A percentile compares a stretch with the other conserved stretches of the same genome.
phyloP scores from a whole-genome alignment of 2,329 filamentous ascomycete species.

The Balansia obtecta region DNA sequence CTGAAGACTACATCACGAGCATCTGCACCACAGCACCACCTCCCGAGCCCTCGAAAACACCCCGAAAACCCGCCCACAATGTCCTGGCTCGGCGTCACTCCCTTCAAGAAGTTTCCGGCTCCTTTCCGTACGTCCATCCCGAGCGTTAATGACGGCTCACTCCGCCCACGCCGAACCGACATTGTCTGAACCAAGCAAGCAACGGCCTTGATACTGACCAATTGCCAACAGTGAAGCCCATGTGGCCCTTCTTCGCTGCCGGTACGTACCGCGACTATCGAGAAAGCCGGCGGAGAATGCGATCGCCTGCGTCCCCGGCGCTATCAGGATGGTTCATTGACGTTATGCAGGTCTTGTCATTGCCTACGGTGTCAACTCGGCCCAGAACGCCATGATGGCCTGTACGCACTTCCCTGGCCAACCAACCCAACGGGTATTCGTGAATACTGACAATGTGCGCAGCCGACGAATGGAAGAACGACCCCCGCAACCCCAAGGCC shows the following conservation, averaged over 20 bases:
- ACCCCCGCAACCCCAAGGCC: constrained; percentile 71
- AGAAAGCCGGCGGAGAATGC: constrained; percentile 1
- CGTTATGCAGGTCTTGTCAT: constrained; percentile 60
- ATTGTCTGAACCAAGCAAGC: constrained; percentile 6
- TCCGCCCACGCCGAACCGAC: constrained; percentile 8
- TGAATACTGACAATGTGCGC: constrained; percentile 15
- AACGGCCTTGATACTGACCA: constrained; percentile 10
- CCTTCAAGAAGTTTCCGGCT: constrained; percentile 68
- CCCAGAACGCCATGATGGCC: constrained; percentile 63
- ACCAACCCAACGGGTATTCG: background rate
- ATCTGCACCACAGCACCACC: constrained; percentile 10
- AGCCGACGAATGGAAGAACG: constrained; percentile 96
- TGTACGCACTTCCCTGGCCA: constrained; percentile 39
- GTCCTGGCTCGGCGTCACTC: constrained; percentile 56
- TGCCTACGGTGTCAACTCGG: constrained; percentile 81
- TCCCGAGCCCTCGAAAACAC: constrained; percentile 22
- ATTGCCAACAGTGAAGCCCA: constrained; percentile 58
- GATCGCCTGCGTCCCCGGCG: background rate
- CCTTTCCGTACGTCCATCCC: constrained; percentile 57
- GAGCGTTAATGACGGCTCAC: constrained; percentile 6
- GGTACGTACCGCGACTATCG: constrained; percentile 48
- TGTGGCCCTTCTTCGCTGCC: constrained; percentile 88
- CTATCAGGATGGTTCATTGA: background rate
- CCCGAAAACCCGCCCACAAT: constrained; percentile 42
- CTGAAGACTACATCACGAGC: constrained; percentile 15